Base-by-base conservation (phyloP, 768 basidiomycete genomes). In the Pleurotus platypus region DNA sequence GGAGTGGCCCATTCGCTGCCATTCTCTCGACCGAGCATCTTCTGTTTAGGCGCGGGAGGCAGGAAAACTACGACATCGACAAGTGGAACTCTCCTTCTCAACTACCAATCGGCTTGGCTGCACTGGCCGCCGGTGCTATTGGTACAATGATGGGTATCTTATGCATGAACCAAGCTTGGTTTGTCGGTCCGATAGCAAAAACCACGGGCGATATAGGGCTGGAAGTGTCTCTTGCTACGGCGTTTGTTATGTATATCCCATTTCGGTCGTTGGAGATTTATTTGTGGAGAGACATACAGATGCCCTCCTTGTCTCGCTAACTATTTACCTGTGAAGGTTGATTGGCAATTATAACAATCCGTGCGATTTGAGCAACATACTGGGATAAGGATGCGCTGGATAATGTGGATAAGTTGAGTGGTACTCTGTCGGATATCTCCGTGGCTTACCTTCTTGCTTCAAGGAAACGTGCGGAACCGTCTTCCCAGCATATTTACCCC, bases 91-190 rank as follows among this genome's bases (percentile, higher is more conserved):
- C 72, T 37, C 73, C 81, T 5, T 64, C 62, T 11, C 68, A 69
- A 24, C 76, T 92, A 3, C 89, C 90, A 0, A 72, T 76, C 12
- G 90, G 90, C 2, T 62, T 78, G 18, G 84, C 90, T 3, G 89
- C 87, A 2, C 60, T 88, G 4, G 56, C 74, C 0, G 77, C 89
- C 0, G 75, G 76, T 49, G 56, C 74, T 0, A 72, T 80, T 11
- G 74, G 83, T 2, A 83, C 84, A 55, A 81, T 71, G 5, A 72
- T 89, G 18, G 70, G 85, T 20, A 71, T 90, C 4, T 83, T 86
- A 4, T 82, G 75, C 49, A 92, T 92, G 83, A 72, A 80, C 57
- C 88, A 92, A 63, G 80, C 74, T 12, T 90, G 84, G 82, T 91
- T 82, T 64, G 69, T 72, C 2, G 90, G 90, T 0, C 89, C 88